phyloP scores from a whole-genome alignment of 73 alveolate species.

The Effrenium voratum region DNA sequence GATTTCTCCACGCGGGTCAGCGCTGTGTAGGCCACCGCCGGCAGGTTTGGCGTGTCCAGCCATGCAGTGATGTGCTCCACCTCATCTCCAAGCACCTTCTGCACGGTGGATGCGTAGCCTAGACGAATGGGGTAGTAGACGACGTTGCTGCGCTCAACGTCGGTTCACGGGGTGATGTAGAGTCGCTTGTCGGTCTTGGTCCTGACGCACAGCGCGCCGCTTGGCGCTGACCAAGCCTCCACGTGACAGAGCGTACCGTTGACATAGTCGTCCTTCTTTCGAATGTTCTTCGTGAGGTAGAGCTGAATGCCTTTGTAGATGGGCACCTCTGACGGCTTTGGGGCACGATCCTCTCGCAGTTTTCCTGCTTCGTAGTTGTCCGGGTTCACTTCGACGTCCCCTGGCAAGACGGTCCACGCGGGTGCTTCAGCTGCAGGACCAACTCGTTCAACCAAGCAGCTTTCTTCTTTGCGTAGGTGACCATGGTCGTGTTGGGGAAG shows the following conservation, averaged over 20 bases:
- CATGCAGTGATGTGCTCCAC: neutral
- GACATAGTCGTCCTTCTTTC: neutral
- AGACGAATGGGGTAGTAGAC: constrained; percentile 4
- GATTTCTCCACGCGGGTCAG: neutral
- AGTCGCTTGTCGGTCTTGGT: neutral
- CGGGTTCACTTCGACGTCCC: neutral
- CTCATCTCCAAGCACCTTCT: neutral
- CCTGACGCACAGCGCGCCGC: neutral
- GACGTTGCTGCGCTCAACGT: neutral
- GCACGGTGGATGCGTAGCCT: constrained; percentile 13
- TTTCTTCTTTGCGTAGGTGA: neutral
- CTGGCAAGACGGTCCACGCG: neutral
- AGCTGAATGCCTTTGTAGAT: neutral
- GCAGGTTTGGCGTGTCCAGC: neutral
- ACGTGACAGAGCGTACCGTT: neutral
- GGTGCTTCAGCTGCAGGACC: neutral
- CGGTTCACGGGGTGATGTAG: neutral
- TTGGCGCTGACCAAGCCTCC: neutral
- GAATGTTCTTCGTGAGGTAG: neutral
- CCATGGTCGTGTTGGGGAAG: neutral
- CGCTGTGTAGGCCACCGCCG: constrained; percentile 20
- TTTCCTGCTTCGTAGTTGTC: neutral
- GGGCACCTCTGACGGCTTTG: neutral
- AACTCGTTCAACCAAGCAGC: neutral
- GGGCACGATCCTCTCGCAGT: neutral